These are phyloP conservation scores for Auriculariales sp. DNA, from an alignment of 768 basidiomycete species.

Conservation along the genomic window DNA sequence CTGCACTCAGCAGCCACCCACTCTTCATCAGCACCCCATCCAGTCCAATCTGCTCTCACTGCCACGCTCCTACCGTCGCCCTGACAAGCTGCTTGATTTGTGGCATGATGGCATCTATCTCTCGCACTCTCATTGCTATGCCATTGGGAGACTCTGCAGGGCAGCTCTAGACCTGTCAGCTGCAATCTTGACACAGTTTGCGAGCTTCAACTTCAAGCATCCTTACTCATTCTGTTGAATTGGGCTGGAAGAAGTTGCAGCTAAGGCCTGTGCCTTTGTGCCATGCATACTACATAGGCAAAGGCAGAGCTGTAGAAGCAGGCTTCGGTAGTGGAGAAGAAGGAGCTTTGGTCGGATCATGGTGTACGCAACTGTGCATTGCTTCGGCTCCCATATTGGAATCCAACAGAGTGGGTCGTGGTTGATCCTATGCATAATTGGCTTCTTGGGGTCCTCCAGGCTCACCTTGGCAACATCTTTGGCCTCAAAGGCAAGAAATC, in stretches of 20 bases:
- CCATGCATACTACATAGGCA: neutral
- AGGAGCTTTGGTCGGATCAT: neutral
- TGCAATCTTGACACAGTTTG: neutral
- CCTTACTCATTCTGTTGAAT: neutral
- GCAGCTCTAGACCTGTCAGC: neutral
- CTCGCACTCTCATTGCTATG: neutral
- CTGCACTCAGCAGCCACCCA: too few species aligned
- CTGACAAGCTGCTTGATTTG: neutral
- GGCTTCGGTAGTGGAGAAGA: neutral
- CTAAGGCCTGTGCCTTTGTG: neutral
- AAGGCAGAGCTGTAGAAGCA: too few species aligned
- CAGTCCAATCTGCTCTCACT: too few species aligned
- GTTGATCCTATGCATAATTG: neutral
- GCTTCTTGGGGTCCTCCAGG: neutral
- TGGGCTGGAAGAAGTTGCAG: neutral
- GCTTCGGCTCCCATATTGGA: neutral
- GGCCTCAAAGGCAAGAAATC: too few species aligned
- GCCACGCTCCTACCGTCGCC: too few species aligned
- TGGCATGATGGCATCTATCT: neutral
- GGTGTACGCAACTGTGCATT: neutral
- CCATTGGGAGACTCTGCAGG: neutral
- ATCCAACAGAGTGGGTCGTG: neutral
- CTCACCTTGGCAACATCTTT: neutral
- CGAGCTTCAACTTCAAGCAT: neutral
- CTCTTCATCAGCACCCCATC: too few species aligned